Conservation (phyloP, 208 protist genomes). For the Trypanosoma scelopori region DNA sequence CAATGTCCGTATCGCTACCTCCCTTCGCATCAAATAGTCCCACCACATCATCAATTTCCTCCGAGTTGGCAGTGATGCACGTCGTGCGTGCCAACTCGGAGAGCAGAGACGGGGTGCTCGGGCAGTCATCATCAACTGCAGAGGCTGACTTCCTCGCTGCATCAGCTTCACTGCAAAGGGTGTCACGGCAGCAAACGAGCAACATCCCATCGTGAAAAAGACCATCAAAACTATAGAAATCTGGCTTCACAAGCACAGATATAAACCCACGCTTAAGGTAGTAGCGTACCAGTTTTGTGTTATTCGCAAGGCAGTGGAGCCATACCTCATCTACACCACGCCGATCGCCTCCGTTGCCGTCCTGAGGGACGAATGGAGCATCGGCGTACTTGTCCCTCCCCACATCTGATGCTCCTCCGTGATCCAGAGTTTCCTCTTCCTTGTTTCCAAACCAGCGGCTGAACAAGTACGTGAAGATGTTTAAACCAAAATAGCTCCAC, state of each 20-base stretch:
- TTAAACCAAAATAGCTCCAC: background rate
- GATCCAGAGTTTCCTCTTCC: no score
- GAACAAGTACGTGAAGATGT: background rate
- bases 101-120: background rate
- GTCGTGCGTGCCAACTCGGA: background rate
- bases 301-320: conserved; percentile 67
- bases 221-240: conserved; percentile 60
- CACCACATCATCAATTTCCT: background rate
- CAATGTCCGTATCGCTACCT: conserved; percentile 31
- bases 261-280: conserved; percentile 62
- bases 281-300: conserved; percentile 40
- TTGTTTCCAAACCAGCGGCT: no score
- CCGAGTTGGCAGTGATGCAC: background rate
- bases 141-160: background rate
- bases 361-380: background rate
- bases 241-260: conserved; percentile 26
- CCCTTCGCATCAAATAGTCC: no score
- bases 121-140: background rate
- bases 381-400: no score
- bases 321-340: conserved; percentile 65
- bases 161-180: background rate
- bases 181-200: conserved; percentile 16
- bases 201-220: conserved; percentile 19
- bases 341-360: conserved; percentile 3
- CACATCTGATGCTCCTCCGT: no score